Conservation (phyloP, 2,329 filamentous ascomycete species). For the Fusarium pininemorale region DNA sequence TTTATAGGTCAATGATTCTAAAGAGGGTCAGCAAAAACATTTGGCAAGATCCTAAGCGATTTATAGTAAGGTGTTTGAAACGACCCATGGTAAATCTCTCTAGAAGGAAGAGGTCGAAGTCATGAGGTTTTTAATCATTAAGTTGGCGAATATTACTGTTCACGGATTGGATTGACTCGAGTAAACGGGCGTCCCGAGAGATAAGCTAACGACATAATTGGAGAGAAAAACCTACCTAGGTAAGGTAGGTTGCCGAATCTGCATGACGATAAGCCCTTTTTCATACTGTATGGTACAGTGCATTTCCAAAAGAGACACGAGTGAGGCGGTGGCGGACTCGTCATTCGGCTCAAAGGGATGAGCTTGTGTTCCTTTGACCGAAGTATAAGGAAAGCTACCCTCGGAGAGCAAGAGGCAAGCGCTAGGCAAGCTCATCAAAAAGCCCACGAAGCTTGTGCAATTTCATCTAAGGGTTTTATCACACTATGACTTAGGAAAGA, state of each 20-base stretch:
- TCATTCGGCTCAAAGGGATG: constrained; percentile 40
- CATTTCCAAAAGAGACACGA: constrained; percentile 27
- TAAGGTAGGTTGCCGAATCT: constrained; percentile 9
- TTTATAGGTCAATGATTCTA: constrained; percentile 40
- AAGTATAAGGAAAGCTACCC: constrained; percentile 1
- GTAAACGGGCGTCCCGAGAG: constrained; percentile 35
- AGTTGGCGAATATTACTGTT: not conserved
- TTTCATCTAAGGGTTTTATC: not conserved
- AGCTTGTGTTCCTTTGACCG: constrained; percentile 6
- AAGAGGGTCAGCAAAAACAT: constrained; percentile 31
- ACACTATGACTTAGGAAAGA: not conserved
- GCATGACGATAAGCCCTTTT: constrained; percentile 21
- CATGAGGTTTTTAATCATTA: not conserved
- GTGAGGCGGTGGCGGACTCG: constrained; percentile 40
- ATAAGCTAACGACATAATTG: constrained; percentile 26
- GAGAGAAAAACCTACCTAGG: constrained; percentile 2
- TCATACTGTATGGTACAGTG: constrained; percentile 35
- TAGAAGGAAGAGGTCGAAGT: not conserved
- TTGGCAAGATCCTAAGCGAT: constrained; percentile 28
- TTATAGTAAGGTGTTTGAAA: constrained; percentile 14
- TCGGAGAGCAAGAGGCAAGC: not conserved
- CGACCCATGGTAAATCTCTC: not conserved
- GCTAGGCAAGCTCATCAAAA: not conserved
- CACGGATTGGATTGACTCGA: constrained; percentile 21
- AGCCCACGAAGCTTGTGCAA: not conserved